Evolutionary conservation across 2,329 filamentous ascomycete genomes (phyloP).

Genomic region (Niveomyces coronatus): DNA sequence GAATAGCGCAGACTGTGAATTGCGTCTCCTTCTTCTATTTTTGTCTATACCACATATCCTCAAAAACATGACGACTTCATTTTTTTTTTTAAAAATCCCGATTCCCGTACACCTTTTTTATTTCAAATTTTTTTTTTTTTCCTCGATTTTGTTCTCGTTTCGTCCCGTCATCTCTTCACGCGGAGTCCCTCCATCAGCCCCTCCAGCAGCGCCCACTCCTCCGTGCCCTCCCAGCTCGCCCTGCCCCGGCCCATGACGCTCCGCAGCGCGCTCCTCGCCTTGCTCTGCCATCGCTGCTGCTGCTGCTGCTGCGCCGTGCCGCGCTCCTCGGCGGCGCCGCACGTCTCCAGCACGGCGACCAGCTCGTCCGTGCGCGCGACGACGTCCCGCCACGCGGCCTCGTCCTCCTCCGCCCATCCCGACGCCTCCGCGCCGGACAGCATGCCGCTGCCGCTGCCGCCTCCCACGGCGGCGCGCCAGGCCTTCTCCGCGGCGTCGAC

Average conservation of each 20-base stretch:
- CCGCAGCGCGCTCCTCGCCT: slow-evolving; percentile 73
- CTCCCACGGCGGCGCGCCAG: slow-evolving; percentile 66
- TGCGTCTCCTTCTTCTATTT: too few relatives aligned
- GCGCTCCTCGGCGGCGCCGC: slow-evolving; percentile 62
- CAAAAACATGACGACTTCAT: too few relatives aligned
- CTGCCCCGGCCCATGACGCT: slow-evolving; percentile 75
- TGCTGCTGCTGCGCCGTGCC: too few relatives aligned
- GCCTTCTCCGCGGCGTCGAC: slow-evolving; percentile 81
- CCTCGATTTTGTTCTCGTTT: background rate
- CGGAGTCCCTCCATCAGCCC: slow-evolving; percentile 46
- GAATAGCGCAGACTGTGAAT: too few relatives aligned
- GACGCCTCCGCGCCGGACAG: slow-evolving; percentile 16
- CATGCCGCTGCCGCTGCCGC: slow-evolving; percentile 37
- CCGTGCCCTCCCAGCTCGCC: slow-evolving; percentile 70
- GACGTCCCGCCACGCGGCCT: slow-evolving; percentile 58
- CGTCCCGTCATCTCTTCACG: slow-evolving; percentile 12
- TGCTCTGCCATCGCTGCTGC: slow-evolving; percentile 94
- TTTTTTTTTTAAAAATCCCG: too few relatives aligned
- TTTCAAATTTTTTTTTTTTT: background rate
- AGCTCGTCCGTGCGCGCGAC: slow-evolving; percentile 72
- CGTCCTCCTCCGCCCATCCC: slow-evolving; percentile 30
- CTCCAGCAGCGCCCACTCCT: slow-evolving; percentile 54
- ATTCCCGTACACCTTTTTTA: too few relatives aligned
- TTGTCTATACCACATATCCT: too few relatives aligned
- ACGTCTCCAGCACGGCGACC: slow-evolving; percentile 73